Base-by-base conservation (phyloP, 2,329 filamentous ascomycete genomes). In the Trichophyton verrucosum region DNA sequence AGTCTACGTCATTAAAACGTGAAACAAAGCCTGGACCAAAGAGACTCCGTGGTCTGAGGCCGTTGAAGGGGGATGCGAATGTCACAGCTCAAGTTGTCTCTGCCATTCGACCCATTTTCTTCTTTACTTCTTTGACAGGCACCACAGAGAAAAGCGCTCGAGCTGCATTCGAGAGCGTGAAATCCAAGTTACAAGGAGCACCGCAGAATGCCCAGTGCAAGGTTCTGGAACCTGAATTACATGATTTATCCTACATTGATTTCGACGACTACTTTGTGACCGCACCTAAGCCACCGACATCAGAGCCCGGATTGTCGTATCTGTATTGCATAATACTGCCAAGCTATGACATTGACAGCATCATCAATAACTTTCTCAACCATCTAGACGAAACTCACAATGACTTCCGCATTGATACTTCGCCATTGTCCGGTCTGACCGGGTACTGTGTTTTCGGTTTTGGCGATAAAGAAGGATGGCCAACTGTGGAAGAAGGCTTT, bases 371-470 rank as follows among this genome's bases (percentile, higher is more conserved):
- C 15, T 91, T 97, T 71, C 78, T 97, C 24, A 85, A 89, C 65
- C 90, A 96, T 71, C 77, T 99, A 4, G 81, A 88, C 70, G 92
- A 99, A 72, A 97, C 91, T 0, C 92, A 97, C 71, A 85, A 97
- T 75, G 94, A 99, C 73, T 97, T 97, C 78, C 85, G 92, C 61
- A 95, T 99, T 66, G 91, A 97, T 68, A 96, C 91, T 0, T 86
- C 88, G 0, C 87, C 94, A 0, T 75, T 99, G 55, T 85, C 86
- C 0, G 76, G 80, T 1, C 74, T 97, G 15, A 77, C 91, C 1
- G 92, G 92, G 7, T 97, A 96, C 70, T 89, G 89, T 0, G 91
- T 97, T 0, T 97, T 97, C 76, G 94, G 94, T 0, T 88, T 96
- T 69, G 92, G 92, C 17, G 92, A 97, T 71, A 85, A 82, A 64